Base-by-base conservation (phyloP, 2,329 filamentous ascomycete genomes). In the Boeremia lycopersici region DNA sequence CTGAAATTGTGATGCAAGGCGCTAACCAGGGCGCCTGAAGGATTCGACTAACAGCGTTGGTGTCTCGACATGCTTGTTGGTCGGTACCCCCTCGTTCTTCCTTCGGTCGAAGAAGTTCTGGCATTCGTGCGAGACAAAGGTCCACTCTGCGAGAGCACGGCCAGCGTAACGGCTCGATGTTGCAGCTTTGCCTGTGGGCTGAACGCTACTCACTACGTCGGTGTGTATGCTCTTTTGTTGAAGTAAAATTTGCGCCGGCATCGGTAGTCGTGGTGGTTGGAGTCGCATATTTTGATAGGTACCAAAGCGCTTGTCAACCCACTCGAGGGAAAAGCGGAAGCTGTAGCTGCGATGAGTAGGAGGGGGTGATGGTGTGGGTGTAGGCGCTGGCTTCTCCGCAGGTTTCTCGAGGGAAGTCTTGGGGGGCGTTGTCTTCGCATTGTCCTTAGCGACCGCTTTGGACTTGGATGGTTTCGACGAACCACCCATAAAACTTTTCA, bases 71-170 rank as follows among this genome's bases (percentile, higher is more conserved):
- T 87, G 85, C 61, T 78, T 80, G 56, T 91, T 82, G 0, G 79
- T 78, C 2, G 84, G 81, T 9, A 92, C 84, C 39, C 90, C 90
- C 70, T 95, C 90, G 41, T 86, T 85, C 46, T 86, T 86, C 49
- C 90, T 83, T 40, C 90, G 81, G 54, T 93, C 89, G 29, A 91
- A 85, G 73, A 93, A 95, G 67, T 86, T 90, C 75, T 93, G 91
- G 77, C 87, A 91, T 71, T 95, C 90, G 51, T 84, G 84, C 13
- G 92, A 85, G 17, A 93, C 84, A 15, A 90, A 78, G 17, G 82
- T 81, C 90, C 90, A 95, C 73, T 95, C 90, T 0, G 89, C 89
- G 39, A 95, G 79, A 0, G 90, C 87, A 17, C 89, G 82, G 1
- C 90, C 90, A 3, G 84, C 79, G 71, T 93, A 88, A 54, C 81